Percentiles rank a stretch among this genome's conserved stretches.
Evolutionary conservation across 1,284 basidiomycete genomes (phyloP).

Genomic region (Ustilago loliicola): DNA sequence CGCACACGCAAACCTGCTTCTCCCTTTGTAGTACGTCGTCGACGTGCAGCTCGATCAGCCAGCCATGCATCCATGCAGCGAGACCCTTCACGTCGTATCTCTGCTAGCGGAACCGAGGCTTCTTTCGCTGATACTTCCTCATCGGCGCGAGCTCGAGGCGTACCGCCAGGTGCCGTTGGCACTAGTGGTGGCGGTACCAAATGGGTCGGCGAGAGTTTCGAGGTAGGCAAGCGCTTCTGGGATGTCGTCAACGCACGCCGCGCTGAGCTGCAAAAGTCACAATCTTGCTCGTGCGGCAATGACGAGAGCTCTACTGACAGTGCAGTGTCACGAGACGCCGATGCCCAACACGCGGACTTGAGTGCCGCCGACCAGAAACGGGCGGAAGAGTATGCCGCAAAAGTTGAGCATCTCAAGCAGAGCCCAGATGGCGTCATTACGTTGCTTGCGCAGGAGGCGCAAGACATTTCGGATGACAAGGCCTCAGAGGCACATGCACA

Average conservation of each 20-base stretch:
- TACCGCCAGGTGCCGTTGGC: constrained; percentile 55
- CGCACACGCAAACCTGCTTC: constrained; percentile 27
- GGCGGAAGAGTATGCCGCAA: constrained; percentile 30
- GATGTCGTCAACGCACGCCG: constrained; percentile 53
- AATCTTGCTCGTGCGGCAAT: constrained; percentile 29
- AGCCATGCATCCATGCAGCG: constrained; percentile 34
- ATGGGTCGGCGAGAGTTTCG: constrained; percentile 66
- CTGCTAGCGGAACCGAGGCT: constrained; percentile 25
- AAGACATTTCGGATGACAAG: constrained; percentile 38
- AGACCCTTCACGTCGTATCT: constrained; percentile 15
- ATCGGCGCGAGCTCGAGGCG: constrained; percentile 17
- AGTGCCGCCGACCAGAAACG: constrained; percentile 12
- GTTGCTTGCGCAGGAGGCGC: constrained; percentile 42
- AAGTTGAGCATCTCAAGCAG: constrained; percentile 43
- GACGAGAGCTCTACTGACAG: neutral
- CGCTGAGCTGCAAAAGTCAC: constrained; percentile 25
- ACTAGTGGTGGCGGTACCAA: constrained; percentile 65
- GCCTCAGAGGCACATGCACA: constrained; percentile 20
- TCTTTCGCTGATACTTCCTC: constrained; percentile 17
- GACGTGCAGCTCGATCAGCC: constrained; percentile 20
- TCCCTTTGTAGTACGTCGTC: constrained; percentile 36
- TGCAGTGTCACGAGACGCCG: neutral
- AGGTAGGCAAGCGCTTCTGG: constrained; percentile 61
- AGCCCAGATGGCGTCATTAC: constrained; percentile 50
- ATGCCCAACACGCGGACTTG: neutral